Conservation (phyloP, 2,329 filamentous ascomycete species). For the Graphilbum fragrans region DNA sequence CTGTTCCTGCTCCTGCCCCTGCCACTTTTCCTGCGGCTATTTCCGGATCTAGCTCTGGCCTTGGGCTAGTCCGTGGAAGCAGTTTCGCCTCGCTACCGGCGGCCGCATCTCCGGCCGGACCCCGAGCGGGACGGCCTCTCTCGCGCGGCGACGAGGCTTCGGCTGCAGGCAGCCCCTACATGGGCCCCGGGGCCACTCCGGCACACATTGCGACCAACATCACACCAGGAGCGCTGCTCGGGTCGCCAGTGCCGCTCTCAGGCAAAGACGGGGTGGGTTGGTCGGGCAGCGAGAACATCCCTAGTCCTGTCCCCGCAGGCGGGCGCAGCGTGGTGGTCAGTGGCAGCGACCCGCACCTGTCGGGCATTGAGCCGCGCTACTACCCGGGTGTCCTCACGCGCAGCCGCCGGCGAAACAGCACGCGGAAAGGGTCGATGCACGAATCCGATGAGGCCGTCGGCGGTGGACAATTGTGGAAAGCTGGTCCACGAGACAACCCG, state of each 20-base stretch:
- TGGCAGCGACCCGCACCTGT: slow-evolving; percentile 31
- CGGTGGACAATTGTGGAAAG: not conserved
- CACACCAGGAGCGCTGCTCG: slow-evolving; percentile 1
- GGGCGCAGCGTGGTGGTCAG: slow-evolving; percentile 20
- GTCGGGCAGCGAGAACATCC: too few relatives aligned
- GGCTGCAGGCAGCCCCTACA: slow-evolving; percentile 7
- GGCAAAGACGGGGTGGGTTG: too few relatives aligned
- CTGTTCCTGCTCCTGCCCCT: not conserved
- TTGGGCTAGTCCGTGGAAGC: not conserved
- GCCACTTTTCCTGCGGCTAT: too few relatives aligned
- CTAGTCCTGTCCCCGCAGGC: too few relatives aligned
- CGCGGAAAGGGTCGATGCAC: slow-evolving; percentile 23
- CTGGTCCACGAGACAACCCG: not conserved
- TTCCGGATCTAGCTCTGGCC: too few relatives aligned
- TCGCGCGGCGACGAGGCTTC: not conserved
- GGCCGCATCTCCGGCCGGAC: not conserved
- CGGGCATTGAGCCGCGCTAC: slow-evolving; percentile 52
- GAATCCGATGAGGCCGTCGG: slow-evolving; percentile 19
- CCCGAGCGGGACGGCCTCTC: not conserved
- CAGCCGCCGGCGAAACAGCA: slow-evolving; percentile 32
- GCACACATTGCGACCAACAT: slow-evolving; percentile 2
- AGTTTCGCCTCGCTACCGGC: not conserved
- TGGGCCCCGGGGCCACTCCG: slow-evolving; percentile 7
- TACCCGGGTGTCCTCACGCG: slow-evolving; percentile 58
- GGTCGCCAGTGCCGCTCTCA: slow-evolving; percentile 8